Evolutionary conservation across 1,284 basidiomycete genomes (phyloP).

Genomic region (Malassezia dermatis): DNA sequence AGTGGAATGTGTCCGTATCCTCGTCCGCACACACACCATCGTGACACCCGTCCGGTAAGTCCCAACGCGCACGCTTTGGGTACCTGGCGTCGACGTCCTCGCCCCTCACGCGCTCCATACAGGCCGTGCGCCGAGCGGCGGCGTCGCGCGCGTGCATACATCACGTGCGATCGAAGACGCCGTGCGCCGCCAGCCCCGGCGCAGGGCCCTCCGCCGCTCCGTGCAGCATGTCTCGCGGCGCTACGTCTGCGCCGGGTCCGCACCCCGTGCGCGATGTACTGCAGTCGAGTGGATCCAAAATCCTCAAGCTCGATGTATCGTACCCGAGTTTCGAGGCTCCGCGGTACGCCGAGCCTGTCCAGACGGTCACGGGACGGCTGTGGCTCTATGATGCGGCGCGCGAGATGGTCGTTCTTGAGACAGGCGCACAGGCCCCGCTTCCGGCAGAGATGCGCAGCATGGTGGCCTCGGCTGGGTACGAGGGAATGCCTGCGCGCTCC

Average conservation of each 20-base stretch:
- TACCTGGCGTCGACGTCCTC: neutral
- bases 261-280: neutral
- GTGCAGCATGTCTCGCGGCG: slow-evolving; percentile 7
- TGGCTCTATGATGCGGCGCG: slow-evolving; percentile 39
- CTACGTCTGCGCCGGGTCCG: neutral
- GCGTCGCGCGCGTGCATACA: neutral
- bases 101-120: neutral
- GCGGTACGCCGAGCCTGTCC: slow-evolving; percentile 16
- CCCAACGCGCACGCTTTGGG: neutral
- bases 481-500: slow-evolving; percentile 1
- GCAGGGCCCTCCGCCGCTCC: neutral
- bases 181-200: neutral
- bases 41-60: neutral
- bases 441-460: slow-evolving; percentile 18
- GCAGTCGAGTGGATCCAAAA: slow-evolving; percentile 3
- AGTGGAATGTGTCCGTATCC: slow-evolving; percentile 69
- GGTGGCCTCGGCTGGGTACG: slow-evolving; percentile 25
- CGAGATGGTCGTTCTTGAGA: slow-evolving; percentile 36
- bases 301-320: slow-evolving; percentile 1
- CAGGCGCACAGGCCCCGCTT: slow-evolving; percentile 14
- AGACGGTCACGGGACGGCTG: slow-evolving; percentile 28
- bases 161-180: neutral
- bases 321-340: slow-evolving; percentile 12
- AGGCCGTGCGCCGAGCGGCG: neutral
- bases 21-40: neutral